Evolutionary conservation across 352 stramenopile genomes (phyloP).

Genomic region (Thraustochytrium sp.): DNA sequence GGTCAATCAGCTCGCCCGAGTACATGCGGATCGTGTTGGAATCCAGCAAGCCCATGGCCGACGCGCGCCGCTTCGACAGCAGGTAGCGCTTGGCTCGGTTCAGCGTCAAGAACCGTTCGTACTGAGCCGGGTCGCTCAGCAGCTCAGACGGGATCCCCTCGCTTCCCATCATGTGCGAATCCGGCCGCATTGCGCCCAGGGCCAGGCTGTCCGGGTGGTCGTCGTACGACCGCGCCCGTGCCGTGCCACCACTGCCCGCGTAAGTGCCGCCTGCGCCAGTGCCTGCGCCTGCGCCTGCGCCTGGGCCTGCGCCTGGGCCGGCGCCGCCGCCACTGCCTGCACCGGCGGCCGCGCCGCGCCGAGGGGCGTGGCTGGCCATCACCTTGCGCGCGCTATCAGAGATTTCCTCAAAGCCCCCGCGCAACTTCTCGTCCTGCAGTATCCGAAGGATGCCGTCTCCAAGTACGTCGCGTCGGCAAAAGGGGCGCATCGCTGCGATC

Average conservation of each 20-base stretch:
- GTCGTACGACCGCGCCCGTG: no score
- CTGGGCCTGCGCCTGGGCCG: no score
- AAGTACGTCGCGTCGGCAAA: background rate
- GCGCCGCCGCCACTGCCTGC: no score
- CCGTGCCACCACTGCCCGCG: no score
- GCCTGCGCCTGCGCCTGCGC: no score
- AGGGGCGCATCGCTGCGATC: constrained; percentile 10
- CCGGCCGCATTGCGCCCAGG: no score
- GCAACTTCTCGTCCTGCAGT: background rate
- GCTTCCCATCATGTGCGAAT: background rate
- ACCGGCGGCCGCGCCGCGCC: background rate
- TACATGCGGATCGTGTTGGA: background rate
- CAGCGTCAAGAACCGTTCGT: background rate
- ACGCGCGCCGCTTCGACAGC: background rate
- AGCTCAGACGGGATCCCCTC: background rate
- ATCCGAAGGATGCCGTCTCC: background rate
- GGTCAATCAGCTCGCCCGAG: constrained; percentile 14
- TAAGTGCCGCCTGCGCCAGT: no score
- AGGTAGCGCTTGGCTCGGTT: background rate
- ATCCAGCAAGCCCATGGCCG: background rate
- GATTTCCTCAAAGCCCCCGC: background rate
- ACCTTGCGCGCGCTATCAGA: background rate
- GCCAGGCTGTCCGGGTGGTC: no score
- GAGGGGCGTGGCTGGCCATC: background rate
- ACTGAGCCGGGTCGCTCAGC: background rate